These are phyloP conservation scores for Juglanconis sp. DNA, from an alignment of 2,329 filamentous ascomycete species.

Conservation along the genomic window DNA sequence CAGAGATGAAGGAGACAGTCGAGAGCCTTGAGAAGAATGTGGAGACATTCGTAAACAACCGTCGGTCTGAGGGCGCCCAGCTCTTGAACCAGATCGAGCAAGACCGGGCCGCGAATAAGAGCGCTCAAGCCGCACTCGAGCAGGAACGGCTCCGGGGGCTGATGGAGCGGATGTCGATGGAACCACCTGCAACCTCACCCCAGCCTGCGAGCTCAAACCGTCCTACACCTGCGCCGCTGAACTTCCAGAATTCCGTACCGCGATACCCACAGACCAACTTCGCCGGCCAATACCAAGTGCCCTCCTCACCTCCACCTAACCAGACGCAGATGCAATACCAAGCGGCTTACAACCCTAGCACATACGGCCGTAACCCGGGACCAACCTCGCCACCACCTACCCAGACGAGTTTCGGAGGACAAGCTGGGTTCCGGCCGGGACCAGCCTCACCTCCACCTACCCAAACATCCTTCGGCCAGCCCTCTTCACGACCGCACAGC, in stretches of 20 bases:
- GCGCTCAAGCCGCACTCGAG: slow-evolving; percentile 71
- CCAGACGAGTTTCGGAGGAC: slow-evolving; percentile 33
- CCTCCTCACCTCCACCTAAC: slow-evolving; percentile 53
- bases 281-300: slow-evolving; percentile 56
- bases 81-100: slow-evolving; percentile 85
- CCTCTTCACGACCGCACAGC: slow-evolving; percentile 43
- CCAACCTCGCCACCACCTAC: slow-evolving; percentile 44
- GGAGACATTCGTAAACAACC: slow-evolving; percentile 93
- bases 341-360: slow-evolving; percentile 54
- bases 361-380: slow-evolving; percentile 55
- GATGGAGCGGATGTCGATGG: slow-evolving; percentile 95
- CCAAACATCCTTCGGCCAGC: slow-evolving; percentile 49
- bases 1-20: slow-evolving; percentile 92
- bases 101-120: slow-evolving; percentile 62
- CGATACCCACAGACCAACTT: slow-evolving; percentile 53
- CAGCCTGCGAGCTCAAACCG: slow-evolving; percentile 33
- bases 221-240: slow-evolving; percentile 33
- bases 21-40: slow-evolving; percentile 93
- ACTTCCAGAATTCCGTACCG: slow-evolving; percentile 36
- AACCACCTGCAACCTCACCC: slow-evolving; percentile 50
- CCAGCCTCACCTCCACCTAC: slow-evolving; percentile 57
- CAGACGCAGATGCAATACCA: slow-evolving; percentile 44
- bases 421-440: slow-evolving; percentile 27
- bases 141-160: slow-evolving; percentile 80
- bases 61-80: slow-evolving; percentile 85